Evolutionary conservation across 1,284 basidiomycete genomes (phyloP).

Genomic region (Sanguinoderma infundibulare): DNA sequence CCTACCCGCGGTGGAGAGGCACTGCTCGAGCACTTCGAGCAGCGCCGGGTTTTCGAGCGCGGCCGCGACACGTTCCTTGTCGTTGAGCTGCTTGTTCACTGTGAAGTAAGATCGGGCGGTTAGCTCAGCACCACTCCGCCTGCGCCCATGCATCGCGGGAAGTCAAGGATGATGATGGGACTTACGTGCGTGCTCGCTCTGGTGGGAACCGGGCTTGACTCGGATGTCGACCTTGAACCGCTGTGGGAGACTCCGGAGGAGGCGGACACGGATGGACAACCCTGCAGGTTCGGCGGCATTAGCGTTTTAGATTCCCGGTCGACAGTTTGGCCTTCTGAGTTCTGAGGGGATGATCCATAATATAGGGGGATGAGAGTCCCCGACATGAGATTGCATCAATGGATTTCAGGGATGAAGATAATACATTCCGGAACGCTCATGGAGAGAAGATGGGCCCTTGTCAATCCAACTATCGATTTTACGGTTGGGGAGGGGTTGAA

Average conservation of each 20-base stretch:
- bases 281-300: conserved; percentile 35
- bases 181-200: conserved; percentile 88
- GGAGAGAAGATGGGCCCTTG: not conserved
- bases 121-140: not conserved
- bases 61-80: conserved; percentile 98
- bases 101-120: not conserved
- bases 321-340: not conserved
- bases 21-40: conserved; percentile 88
- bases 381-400: not conserved
- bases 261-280: conserved; percentile 89
- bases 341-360: no score
- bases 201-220: conserved; percentile 94
- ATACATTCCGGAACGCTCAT: not conserved
- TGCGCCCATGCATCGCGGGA: not conserved
- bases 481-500: not conserved
- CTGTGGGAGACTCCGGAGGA: conserved; percentile 88
- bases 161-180: not conserved
- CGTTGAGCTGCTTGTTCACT: conserved; percentile 99
- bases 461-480: not conserved
- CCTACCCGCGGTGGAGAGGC: conserved; percentile 49
- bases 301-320: not conserved
- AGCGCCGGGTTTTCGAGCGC: conserved; percentile 93
- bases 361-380: not conserved
- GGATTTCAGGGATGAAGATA: no score
- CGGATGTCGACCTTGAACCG: conserved; percentile 96